Conservation (phyloP, 1,139 yeast species). For the Candida glucosophila region DNA sequence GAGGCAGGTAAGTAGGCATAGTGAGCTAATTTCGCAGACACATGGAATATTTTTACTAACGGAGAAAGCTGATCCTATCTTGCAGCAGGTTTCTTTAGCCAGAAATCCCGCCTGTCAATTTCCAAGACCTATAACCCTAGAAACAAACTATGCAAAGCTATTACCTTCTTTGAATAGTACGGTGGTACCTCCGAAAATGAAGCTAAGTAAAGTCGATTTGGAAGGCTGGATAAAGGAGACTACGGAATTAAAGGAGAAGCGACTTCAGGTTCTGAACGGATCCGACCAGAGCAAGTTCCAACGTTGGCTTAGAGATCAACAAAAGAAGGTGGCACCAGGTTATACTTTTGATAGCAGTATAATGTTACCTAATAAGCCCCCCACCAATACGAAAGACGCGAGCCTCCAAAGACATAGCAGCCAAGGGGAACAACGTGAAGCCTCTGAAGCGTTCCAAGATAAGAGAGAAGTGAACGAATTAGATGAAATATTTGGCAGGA, state of each 20-base stretch:
- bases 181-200: conserved; percentile 33
- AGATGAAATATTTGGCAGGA: too few species aligned
- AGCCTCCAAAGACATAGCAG: too few species aligned
- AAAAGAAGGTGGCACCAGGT: conserved; percentile 35
- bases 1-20: conserved; percentile 10
- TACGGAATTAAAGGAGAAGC: conserved; percentile 7
- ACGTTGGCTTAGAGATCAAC: conserved; percentile 28
- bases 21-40: too few species aligned
- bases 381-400: too few species aligned
- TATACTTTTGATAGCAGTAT: conserved; percentile 21
- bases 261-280: too few species aligned
- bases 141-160: conserved; percentile 39
- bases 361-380: conserved; percentile 35
- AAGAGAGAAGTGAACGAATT: too few species aligned
- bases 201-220: conserved; percentile 19
- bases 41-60: too few species aligned
- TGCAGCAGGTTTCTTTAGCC: conserved; percentile 51
- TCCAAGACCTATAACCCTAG: conserved; percentile 50
- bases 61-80: conserved; percentile 36
- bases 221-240: conserved; percentile 22
- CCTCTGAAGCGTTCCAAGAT: too few species aligned
- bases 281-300: too few species aligned
- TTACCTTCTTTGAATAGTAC: conserved; percentile 25
- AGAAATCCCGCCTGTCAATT: conserved; percentile 48
- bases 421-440: too few species aligned